These are phyloP conservation scores for Pseudocohnilembus persalinus DNA, from an alignment of 169 alveolate genomes.

Conservation along the genomic window DNA sequence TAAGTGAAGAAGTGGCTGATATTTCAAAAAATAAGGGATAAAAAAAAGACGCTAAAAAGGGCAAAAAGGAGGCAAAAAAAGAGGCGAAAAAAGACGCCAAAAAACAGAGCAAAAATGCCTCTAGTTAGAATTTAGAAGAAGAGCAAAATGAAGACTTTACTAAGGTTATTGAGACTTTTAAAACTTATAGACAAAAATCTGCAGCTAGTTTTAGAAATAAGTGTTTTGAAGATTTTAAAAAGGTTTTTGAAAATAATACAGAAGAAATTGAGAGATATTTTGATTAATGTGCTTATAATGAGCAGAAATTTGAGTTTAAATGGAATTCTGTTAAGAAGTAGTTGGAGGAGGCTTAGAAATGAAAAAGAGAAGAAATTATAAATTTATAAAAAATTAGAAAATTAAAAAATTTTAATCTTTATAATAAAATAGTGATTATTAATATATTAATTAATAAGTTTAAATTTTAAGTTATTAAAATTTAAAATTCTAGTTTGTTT, in stretches of 20 bases:
- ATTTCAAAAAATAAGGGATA: slow-evolving; percentile 3
- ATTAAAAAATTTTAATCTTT: too few relatives aligned
- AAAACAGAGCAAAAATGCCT: slow-evolving; percentile 25
- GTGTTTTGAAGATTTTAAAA: slow-evolving; percentile 15
- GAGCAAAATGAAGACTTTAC: slow-evolving; percentile 4
- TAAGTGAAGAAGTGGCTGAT: neutral
- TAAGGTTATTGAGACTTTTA: slow-evolving; percentile 32
- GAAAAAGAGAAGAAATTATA: too few relatives aligned
- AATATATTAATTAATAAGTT: too few relatives aligned
- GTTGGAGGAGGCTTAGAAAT: neutral
- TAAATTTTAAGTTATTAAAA: too few relatives aligned
- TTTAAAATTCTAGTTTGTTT: too few relatives aligned
- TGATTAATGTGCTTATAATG: slow-evolving; percentile 14
- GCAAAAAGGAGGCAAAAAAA: slow-evolving; percentile 37
- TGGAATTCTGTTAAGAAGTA: slow-evolving; percentile 17
- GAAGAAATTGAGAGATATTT: slow-evolving; percentile 6
- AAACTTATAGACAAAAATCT: slow-evolving; percentile 39
- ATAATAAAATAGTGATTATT: too few relatives aligned
- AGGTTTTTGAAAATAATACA: slow-evolving; percentile 2
- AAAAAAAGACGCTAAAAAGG: slow-evolving; percentile 15
- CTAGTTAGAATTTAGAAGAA: neutral
- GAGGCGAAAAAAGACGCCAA: slow-evolving; percentile 21
- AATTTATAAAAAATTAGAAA: too few relatives aligned
- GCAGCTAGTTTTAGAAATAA: slow-evolving; percentile 20
- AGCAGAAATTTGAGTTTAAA: slow-evolving; percentile 42